Evolutionary conservation across 164 flowering plant species (phyloP).

Genomic region (Brasenia schreberi): DNA sequence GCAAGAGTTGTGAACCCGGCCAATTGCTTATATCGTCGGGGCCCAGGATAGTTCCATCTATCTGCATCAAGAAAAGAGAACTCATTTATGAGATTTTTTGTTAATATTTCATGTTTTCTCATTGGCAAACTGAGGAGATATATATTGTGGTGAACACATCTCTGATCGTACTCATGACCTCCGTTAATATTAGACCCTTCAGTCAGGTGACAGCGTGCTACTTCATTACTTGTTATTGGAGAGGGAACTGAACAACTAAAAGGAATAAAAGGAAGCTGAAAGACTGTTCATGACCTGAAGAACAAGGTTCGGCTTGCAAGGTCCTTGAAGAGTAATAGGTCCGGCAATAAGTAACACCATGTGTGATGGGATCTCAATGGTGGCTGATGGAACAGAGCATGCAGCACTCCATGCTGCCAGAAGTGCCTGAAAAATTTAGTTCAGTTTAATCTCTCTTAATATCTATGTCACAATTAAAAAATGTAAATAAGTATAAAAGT

Average conservation of each 20-base stretch:
- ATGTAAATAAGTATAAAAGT: no score
- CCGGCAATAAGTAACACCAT: conserved; percentile 41
- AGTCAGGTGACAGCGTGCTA: no score
- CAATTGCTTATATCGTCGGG: conserved; percentile 44
- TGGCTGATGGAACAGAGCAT: conserved; percentile 42
- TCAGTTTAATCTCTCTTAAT: not conserved
- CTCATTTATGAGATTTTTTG: no score
- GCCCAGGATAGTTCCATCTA: conserved; percentile 69
- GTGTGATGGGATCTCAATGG: conserved; percentile 40
- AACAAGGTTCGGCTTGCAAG: conserved; percentile 57
- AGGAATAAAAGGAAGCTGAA: not conserved
- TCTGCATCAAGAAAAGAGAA: conserved; percentile 22
- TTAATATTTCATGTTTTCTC: no score
- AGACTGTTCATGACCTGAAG: conserved; percentile 39
- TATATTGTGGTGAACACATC: no score
- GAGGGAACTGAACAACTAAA: not conserved
- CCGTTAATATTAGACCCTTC: no score
- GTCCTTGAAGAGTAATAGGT: conserved; percentile 65
- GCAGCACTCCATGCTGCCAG: conserved; percentile 73
- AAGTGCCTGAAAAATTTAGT: conserved; percentile 36
- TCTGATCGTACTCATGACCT: no score
- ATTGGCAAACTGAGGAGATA: no score
- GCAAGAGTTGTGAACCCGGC: conserved; percentile 46
- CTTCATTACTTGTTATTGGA: not conserved
- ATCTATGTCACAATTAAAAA: not conserved